phyloP scores from a whole-genome alignment of 257 asterid genomes.

The Solanum microdontum region DNA sequence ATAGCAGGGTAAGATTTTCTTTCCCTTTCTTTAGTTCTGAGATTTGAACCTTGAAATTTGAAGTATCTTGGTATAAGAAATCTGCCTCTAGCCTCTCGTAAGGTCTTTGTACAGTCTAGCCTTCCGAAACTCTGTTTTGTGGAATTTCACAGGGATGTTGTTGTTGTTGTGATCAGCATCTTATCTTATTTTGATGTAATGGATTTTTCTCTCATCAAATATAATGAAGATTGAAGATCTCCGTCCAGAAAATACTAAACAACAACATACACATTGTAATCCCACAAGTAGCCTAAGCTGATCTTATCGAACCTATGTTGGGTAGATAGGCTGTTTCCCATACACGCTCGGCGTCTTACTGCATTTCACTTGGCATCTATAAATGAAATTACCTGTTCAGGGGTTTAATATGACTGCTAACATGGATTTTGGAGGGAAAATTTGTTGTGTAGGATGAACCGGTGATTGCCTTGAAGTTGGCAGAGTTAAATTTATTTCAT shows the following conservation, averaged over 20 bases:
- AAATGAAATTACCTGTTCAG: background rate
- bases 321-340: background rate
- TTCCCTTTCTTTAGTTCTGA: background rate
- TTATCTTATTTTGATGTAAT: background rate
- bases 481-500: background rate
- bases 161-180: background rate
- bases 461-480: background rate
- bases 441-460: background rate
- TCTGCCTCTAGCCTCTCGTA: background rate
- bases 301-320: background rate
- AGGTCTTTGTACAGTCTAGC: background rate
- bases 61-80: background rate
- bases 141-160: background rate
- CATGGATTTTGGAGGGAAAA: background rate
- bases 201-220: background rate
- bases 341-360: background rate
- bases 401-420: background rate
- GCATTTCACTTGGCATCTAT: background rate
- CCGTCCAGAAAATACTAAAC: background rate
- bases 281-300: background rate
- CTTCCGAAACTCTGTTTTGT: background rate
- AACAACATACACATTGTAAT: background rate
- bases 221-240: background rate
- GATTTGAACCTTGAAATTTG: background rate
- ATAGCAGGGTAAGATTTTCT: conserved; percentile 45